A percentile compares a stretch with the other conserved stretches of the same genome.
Conservation (phyloP, 2,329 filamentous ascomycete species). For the Parastagonospora avenae region DNA sequence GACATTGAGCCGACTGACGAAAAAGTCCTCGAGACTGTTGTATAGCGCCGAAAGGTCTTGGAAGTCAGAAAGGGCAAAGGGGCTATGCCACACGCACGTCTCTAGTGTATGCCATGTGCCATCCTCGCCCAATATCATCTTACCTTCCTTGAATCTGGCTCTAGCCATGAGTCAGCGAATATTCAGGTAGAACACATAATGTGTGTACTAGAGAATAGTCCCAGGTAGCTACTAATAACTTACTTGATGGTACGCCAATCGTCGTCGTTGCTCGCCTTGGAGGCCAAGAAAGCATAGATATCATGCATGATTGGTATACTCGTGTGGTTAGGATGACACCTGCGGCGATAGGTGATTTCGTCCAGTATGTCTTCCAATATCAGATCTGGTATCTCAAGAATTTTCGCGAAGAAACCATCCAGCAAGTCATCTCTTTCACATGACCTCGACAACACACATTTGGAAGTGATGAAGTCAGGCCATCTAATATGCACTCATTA, state of each 20-base stretch:
- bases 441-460: background rate
- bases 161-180: slow-evolving; percentile 3
- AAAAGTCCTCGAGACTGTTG: slow-evolving; percentile 7
- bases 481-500: slow-evolving; percentile 11
- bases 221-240: background rate
- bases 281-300: slow-evolving; percentile 3
- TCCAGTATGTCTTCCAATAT: background rate
- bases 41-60: slow-evolving; percentile 14
- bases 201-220: too few relatives aligned
- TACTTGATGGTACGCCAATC: slow-evolving; percentile 7
- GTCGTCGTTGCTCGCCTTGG: background rate
- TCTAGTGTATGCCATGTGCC: slow-evolving; percentile 10
- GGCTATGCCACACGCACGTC: slow-evolving; percentile 19
- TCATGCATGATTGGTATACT: background rate
- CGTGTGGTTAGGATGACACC: background rate
- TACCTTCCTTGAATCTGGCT: slow-evolving; percentile 4
- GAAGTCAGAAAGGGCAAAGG: slow-evolving; percentile 13
- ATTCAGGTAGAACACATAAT: too few relatives aligned
- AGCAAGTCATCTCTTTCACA: background rate
- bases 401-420: slow-evolving; percentile 1
- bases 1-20: slow-evolving; percentile 9
- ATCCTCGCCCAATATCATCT: slow-evolving; percentile 9
- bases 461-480: slow-evolving; percentile 6
- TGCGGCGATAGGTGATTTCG: background rate
- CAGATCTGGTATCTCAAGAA: slow-evolving; percentile 3